These are phyloP conservation scores for Gnomoniopsis smithogilvyi DNA, from an alignment of 2,329 filamentous ascomycete genomes.

Conservation along the genomic window DNA sequence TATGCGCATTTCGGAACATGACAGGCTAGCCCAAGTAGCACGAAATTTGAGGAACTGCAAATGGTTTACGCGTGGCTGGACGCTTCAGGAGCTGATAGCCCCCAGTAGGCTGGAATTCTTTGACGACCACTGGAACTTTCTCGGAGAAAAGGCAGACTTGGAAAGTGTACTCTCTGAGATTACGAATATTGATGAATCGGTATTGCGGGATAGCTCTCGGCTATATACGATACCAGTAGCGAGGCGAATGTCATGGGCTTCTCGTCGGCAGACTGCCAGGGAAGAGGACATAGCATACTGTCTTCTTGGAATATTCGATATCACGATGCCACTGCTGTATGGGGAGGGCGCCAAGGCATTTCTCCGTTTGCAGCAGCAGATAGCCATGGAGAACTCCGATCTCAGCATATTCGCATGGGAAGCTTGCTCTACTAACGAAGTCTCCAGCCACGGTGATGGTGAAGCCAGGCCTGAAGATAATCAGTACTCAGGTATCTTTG, in stretches of 20 bases:
- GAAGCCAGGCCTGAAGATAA: not conserved
- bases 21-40: not conserved
- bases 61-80: conserved; percentile 49
- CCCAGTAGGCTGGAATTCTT: conserved; percentile 28
- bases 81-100: conserved; percentile 64
- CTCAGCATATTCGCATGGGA: conserved; percentile 24
- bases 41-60: not conserved
- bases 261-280: conserved; percentile 14
- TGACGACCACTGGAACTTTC: conserved; percentile 23
- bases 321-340: conserved; percentile 21
- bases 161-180: conserved; percentile 13
- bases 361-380: conserved; percentile 20
- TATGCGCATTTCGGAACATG: not conserved
- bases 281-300: conserved; percentile 22
- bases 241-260: conserved; percentile 20
- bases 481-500: not conserved
- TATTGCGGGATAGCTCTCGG: conserved; percentile 7
- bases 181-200: conserved; percentile 22
- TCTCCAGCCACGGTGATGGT: not conserved
- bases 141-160: conserved; percentile 25
- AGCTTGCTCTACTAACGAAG: not conserved
- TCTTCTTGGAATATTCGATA: conserved; percentile 20
- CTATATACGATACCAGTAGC: conserved; percentile 8
- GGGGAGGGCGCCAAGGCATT: conserved; percentile 21
- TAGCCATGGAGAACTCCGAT: conserved; percentile 12